Evolutionary conservation across 73 alveolate species (phyloP).

Genomic region (Blepharisma stoltei): DNA sequence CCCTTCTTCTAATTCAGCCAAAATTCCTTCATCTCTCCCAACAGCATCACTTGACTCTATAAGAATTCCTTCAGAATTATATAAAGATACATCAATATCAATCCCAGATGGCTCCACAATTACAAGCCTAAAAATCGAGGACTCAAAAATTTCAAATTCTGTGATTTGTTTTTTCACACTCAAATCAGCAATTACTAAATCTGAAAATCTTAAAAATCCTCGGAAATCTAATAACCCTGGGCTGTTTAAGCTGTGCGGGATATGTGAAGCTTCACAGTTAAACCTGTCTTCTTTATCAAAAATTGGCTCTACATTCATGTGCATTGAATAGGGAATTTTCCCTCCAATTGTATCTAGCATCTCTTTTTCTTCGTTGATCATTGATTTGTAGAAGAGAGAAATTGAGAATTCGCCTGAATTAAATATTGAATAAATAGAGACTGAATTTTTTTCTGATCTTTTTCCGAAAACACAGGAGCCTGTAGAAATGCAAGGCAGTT

Average conservation of each 20-base stretch:
- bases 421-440: neutral
- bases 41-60: constrained; percentile 1
- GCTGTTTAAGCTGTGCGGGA: neutral
- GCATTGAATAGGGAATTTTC: neutral
- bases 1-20: neutral
- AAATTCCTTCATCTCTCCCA: constrained; percentile 18
- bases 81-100: neutral
- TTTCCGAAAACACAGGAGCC: neutral
- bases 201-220: constrained; percentile 5
- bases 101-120: constrained; percentile 12
- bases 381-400: neutral
- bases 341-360: neutral
- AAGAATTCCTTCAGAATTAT: neutral
- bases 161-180: neutral
- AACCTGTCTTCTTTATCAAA: constrained; percentile 23
- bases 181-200: constrained; percentile 16
- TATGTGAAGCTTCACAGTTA: constrained; percentile 17
- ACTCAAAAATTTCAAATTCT: neutral
- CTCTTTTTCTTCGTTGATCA: neutral
- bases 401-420: neutral
- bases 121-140: constrained; percentile 15
- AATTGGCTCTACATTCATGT: neutral
- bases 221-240: neutral
- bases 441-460: neutral
- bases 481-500: no score